phyloP scores from a whole-genome alignment of 2,329 filamentous ascomycete genomes.

The Cadophora malorum region DNA sequence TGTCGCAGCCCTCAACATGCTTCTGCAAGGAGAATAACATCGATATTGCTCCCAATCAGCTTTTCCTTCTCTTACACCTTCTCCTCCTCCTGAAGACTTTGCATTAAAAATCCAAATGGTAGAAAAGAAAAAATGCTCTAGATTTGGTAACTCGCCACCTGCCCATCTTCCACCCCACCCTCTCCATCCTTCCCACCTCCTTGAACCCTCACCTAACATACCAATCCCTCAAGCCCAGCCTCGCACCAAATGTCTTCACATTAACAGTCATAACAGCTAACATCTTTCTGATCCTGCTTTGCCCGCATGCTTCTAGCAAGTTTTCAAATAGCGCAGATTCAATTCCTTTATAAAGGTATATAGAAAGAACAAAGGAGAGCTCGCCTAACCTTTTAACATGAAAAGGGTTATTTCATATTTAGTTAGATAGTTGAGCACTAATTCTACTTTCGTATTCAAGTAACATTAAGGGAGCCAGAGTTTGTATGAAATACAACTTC shows the following conservation, averaged over 20 bases:
- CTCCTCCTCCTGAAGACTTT: no score
- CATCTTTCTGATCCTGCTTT: neutral
- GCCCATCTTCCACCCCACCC: constrained; percentile 1
- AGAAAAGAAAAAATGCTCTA: no score
- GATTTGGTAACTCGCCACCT: constrained; percentile 2
- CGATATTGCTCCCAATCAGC: neutral
- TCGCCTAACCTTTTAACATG: no score
- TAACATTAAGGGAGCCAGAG: no score
- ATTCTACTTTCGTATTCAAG: no score
- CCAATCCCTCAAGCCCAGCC: constrained; percentile 3
- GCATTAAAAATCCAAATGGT: no score
- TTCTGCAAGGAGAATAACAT: neutral
- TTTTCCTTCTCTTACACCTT: neutral
- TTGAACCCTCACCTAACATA: constrained; percentile 4
- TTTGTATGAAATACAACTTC: no score
- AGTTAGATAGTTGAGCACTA: no score
- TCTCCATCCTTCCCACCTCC: constrained; percentile 9
- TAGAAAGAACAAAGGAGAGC: neutral
- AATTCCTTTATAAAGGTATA: neutral
- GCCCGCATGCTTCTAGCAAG: neutral
- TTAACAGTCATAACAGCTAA: constrained; percentile 8
- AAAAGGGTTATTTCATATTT: no score
- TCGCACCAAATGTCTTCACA: neutral
- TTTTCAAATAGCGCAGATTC: neutral
- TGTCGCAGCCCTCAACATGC: neutral